Base-by-base conservation (phyloP, 148 eudicot genomes). In the Chenopodium quinoa region DNA sequence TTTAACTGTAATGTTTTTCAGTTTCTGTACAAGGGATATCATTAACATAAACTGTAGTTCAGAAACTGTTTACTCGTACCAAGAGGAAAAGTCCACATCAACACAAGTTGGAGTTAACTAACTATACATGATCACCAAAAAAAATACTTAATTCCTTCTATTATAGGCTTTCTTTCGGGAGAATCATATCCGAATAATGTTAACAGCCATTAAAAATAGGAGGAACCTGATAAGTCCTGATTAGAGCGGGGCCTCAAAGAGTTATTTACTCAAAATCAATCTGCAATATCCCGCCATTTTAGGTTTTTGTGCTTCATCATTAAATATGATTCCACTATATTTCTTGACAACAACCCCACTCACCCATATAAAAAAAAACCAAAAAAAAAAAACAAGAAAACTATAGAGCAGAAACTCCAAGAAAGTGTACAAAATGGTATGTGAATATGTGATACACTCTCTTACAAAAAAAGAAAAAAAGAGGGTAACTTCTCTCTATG, bases 201-300 rank as follows among this genome's bases (percentile, higher is more conserved):
- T 74, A 16, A 67, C 71, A 82, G 84, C 76, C 87, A 66, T 66
- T 81, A 52, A 85, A 85, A 85, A 81, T 85, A 65, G 78, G 32
- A 78, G 73, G 70, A 84, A 77, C 77, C 77, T 58, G 23, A 78
- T 48, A 63, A 73, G 50, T 58, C 77, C 77, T 58, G 23, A 78
- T 48, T 70, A 73, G 50, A 67, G 79, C 20, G 79, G 75, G 40
- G 60, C 69, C 79, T 78, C 76, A 73, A 0, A 50, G 64, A 73
- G 58, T 82, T 85, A 73, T 78, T 81, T 85, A 85, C 79, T 68
- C 81, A 58, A 72, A 54, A 27, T 31, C 54, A 69, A 81, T 73
- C 67, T 62, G 79, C 82, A 58, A 29, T 60, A 65, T 68, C 56
- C 82, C 87, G 40, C 67, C 75, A 85, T 78, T 81, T 31, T 81